phyloP scores from a whole-genome alignment of 2,329 filamentous ascomycete species.

The Penicillium vulpinum region DNA sequence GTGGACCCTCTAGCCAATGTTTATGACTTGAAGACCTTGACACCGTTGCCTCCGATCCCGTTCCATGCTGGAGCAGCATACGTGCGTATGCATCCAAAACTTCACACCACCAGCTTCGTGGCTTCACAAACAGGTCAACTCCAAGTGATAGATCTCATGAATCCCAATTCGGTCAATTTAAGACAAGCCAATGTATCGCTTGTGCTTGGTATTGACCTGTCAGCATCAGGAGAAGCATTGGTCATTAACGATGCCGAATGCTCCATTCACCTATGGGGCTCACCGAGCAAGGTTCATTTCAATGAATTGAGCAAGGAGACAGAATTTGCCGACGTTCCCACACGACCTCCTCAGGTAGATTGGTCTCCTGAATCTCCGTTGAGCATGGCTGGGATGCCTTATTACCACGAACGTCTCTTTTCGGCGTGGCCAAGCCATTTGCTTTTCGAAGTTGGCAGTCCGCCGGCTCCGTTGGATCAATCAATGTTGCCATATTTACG shows the following conservation, averaged over 20 bases:
- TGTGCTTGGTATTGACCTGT: slow-evolving; percentile 79
- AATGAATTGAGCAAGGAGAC: slow-evolving; percentile 76
- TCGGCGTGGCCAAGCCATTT: slow-evolving; percentile 88
- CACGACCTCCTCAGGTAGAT: slow-evolving; percentile 64
- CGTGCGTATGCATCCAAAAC: slow-evolving; percentile 92
- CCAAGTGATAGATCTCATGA: slow-evolving; percentile 94
- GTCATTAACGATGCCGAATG: slow-evolving; percentile 77
- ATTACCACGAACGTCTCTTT: slow-evolving; percentile 82
- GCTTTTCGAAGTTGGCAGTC: slow-evolving; percentile 80
- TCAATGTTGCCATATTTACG: slow-evolving; percentile 69
- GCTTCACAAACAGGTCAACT: slow-evolving; percentile 90
- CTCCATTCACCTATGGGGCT: slow-evolving; percentile 83
- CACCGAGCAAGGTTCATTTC: slow-evolving; percentile 80
- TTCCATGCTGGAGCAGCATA: slow-evolving; percentile 90
- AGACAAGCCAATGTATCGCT: slow-evolving; percentile 78
- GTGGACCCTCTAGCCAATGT: slow-evolving; percentile 93
- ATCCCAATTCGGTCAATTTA: slow-evolving; percentile 82
- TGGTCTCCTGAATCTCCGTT: slow-evolving; percentile 76
- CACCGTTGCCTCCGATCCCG: slow-evolving; percentile 83
- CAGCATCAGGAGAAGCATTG: slow-evolving; percentile 82
- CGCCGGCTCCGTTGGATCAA: slow-evolving; percentile 72
- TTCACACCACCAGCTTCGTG: slow-evolving; percentile 93
- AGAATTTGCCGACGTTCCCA: slow-evolving; percentile 70
- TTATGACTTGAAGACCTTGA: slow-evolving; percentile 89
- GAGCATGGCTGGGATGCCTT: slow-evolving; percentile 85